Evolutionary conservation across 768 basidiomycete genomes (phyloP).

Genomic region (Postia placenta): DNA sequence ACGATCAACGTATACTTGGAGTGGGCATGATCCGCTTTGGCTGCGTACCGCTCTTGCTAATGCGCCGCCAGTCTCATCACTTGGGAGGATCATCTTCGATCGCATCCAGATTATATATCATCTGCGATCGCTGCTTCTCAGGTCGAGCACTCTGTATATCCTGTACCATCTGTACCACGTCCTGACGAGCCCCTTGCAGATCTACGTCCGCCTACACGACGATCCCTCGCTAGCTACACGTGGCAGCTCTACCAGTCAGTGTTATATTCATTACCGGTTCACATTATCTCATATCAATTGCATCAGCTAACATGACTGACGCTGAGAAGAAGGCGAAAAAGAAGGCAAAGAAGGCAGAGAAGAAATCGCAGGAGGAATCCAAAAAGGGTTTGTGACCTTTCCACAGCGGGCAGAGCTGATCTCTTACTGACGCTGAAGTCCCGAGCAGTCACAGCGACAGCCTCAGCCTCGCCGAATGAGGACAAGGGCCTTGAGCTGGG

Average conservation of each 20-base stretch:
- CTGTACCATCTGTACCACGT: background rate
- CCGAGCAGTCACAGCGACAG: slow-evolving; percentile 23
- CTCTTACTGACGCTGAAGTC: background rate
- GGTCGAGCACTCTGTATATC: slow-evolving; percentile 32
- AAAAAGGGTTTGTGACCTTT: slow-evolving; percentile 55
- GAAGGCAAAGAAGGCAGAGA: slow-evolving; percentile 78
- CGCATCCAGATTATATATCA: slow-evolving; percentile 69
- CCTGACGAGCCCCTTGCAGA: slow-evolving; percentile 33
- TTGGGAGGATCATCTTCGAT: slow-evolving; percentile 78
- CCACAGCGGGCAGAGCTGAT: slow-evolving; percentile 4
- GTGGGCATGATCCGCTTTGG: slow-evolving; percentile 46
- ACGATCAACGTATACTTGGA: slow-evolving; percentile 81
- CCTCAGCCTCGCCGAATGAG: slow-evolving; percentile 38
- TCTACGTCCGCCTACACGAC: slow-evolving; percentile 69
- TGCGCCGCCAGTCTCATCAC: slow-evolving; percentile 52
- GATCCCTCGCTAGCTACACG: slow-evolving; percentile 52
- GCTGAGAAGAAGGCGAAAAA: slow-evolving; percentile 80
- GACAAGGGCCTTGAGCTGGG: slow-evolving; percentile 66
- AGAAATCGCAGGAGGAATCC: slow-evolving; percentile 56
- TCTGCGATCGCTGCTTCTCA: slow-evolving; percentile 67
- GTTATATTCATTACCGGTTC: background rate
- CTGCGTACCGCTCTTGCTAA: no score
- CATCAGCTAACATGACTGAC: slow-evolving; percentile 41
- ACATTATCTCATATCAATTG: background rate
- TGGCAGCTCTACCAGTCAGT: background rate